Evolutionary conservation across 169 alveolate species (phyloP).

Genomic region (Cryptosporidium baileyi): DNA sequence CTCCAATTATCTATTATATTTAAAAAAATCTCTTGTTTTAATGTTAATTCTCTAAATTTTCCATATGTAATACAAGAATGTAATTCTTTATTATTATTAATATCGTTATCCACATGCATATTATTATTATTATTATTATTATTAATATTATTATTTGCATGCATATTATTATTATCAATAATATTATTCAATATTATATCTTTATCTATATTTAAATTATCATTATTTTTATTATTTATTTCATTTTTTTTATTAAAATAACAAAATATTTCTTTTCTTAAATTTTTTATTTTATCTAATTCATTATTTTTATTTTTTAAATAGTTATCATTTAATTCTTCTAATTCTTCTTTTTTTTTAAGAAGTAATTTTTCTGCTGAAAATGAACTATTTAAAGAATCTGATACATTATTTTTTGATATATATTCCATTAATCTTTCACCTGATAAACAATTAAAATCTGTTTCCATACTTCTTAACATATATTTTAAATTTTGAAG

Average conservation of each 20-base stretch:
- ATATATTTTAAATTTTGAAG: constrained; percentile 28
- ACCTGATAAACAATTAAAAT: constrained; percentile 41
- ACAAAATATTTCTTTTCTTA: not conserved
- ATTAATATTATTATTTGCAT: not conserved
- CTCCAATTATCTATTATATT: constrained; percentile 28
- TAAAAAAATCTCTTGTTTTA: constrained; percentile 25
- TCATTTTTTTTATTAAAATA: not conserved
- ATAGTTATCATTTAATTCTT: not conserved
- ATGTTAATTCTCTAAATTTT: constrained; percentile 24
- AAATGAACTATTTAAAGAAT: not conserved
- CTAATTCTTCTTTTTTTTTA: not conserved
- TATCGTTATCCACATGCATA: not conserved
- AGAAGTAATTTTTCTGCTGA: constrained; percentile 9
- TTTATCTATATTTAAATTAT: not conserved
- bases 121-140: not conserved
- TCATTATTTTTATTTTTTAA: not conserved
- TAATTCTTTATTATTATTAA: not conserved
- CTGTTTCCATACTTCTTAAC: constrained; percentile 60
- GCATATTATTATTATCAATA: not conserved
- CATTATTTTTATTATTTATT: not conserved
- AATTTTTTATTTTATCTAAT: not conserved
- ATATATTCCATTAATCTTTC: constrained; percentile 43
- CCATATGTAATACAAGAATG: constrained; percentile 32
- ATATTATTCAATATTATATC: not conserved
- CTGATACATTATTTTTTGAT: not conserved